Conservation (phyloP, 495 filamentous ascomycete genomes). For the Podospora fimiseda region DNA sequence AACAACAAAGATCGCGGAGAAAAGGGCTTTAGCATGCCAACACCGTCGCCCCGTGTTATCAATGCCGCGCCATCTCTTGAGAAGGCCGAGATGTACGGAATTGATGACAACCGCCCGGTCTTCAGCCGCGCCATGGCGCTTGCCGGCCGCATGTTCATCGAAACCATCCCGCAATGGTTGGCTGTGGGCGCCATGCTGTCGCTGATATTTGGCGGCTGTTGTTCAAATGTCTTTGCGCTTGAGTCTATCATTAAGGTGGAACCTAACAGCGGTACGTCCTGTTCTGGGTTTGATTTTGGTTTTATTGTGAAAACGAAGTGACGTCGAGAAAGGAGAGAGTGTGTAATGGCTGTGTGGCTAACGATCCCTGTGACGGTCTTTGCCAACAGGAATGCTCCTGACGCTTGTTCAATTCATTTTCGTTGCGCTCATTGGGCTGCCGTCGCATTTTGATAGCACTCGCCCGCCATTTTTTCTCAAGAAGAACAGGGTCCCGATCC, state of each 20-base stretch:
- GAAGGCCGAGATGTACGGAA: conserved; percentile 51
- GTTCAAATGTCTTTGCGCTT: conserved; percentile 94
- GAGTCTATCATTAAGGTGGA: conserved; percentile 91
- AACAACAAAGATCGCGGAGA: conserved; percentile 30
- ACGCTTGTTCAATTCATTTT: conserved; percentile 92
- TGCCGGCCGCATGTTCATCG: conserved; percentile 50
- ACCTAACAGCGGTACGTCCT: conserved; percentile 50
- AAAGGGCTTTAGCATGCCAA: conserved; percentile 22
- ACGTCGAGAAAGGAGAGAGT: too few relatives aligned
- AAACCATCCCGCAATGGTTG: conserved; percentile 62
- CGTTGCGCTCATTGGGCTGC: conserved; percentile 69
- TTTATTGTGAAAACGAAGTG: too few relatives aligned
- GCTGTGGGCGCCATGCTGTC: conserved; percentile 65
- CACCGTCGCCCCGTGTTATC: conserved; percentile 43
- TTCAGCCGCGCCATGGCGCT: conserved; percentile 49
- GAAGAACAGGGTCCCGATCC: conserved; percentile 72
- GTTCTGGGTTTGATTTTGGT: neutral
- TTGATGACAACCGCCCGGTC: conserved; percentile 48
- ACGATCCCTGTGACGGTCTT: conserved; percentile 1
- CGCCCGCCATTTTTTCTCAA: conserved; percentile 61
- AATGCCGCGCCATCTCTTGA: conserved; percentile 50
- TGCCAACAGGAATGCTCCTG: conserved; percentile 65
- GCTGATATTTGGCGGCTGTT: conserved; percentile 95
- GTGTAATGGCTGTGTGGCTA: too few relatives aligned
- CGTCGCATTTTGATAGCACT: conserved; percentile 58